Evolutionary conservation across 2,329 filamentous ascomycete species (phyloP).

Genomic region (Fusarium protoensiforme): DNA sequence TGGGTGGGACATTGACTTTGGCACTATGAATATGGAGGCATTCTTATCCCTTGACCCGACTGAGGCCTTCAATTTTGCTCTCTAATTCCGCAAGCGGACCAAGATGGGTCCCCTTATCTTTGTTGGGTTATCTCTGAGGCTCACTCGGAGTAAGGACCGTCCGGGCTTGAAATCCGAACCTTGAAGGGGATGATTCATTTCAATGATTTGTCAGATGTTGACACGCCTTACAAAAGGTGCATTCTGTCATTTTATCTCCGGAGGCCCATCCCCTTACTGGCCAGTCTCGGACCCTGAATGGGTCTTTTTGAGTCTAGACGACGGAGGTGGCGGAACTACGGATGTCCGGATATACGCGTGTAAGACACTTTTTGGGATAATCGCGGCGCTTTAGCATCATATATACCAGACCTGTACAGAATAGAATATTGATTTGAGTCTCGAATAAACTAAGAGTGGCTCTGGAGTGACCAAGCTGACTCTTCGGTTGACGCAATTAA

Average conservation of each 20-base stretch:
- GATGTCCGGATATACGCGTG: slow-evolving; percentile 5
- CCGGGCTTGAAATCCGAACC: not conserved
- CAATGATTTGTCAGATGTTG: slow-evolving; percentile 1
- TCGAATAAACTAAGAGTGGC: not conserved
- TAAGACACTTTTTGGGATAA: not conserved
- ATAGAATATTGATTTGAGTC: not conserved
- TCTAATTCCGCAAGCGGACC: slow-evolving; percentile 3
- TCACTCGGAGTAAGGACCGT: not conserved
- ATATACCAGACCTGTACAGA: slow-evolving; percentile 1
- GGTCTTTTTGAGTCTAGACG: slow-evolving; percentile 2
- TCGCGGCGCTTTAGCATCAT: not conserved
- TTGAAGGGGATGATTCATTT: not conserved
- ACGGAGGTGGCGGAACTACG: not conserved
- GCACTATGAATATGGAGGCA: slow-evolving; percentile 47
- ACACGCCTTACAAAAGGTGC: not conserved
- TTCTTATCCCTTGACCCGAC: slow-evolving; percentile 46
- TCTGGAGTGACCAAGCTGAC: not conserved
- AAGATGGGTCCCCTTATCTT: not conserved
- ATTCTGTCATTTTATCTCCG: not conserved
- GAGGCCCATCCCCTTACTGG: not conserved
- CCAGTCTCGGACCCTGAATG: slow-evolving; percentile 5
- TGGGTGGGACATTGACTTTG: slow-evolving; percentile 47
- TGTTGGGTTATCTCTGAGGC: not conserved
- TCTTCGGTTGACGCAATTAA: not conserved
- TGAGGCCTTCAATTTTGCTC: slow-evolving; percentile 40